Percentiles rank a stretch among this genome's conserved stretches.
phyloP scores from a whole-genome alignment of 768 basidiomycete species.

The Cyclocybe aegerita region DNA sequence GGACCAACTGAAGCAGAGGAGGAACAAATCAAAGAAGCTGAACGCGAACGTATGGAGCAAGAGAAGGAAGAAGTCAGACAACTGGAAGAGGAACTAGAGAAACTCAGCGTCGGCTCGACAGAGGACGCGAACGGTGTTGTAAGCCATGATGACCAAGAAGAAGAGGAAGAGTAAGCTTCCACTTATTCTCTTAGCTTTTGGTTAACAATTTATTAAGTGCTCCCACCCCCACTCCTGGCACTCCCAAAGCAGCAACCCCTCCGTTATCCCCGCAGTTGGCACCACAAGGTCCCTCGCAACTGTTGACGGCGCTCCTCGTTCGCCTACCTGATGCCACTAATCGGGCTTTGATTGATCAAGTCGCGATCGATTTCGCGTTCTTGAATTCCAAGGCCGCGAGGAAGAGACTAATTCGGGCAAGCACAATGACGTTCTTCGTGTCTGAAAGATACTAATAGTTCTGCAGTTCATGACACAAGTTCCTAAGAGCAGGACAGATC shows the following conservation, averaged over 20 bases:
- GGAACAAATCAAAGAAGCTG: conserved; percentile 51
- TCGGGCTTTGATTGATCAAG: conserved; percentile 85
- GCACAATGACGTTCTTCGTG: neutral
- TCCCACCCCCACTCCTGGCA: conserved; percentile 66
- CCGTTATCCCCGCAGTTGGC: conserved; percentile 69
- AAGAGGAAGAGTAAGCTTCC: conserved; percentile 38
- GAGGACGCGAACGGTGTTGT: conserved; percentile 7
- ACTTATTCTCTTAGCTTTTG: conserved; percentile 15
- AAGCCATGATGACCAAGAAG: conserved; percentile 31
- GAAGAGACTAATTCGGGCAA: conserved; percentile 85
- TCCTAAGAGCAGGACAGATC: conserved; percentile 84
- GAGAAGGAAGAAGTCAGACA: conserved; percentile 73
- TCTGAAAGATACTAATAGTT: neutral
- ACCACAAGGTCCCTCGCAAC: conserved; percentile 89
- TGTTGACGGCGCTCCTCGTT: conserved; percentile 86
- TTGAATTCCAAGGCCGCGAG: conserved; percentile 96
- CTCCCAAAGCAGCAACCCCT: conserved; percentile 61
- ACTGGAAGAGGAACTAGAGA: conserved; percentile 77
- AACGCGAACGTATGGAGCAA: conserved; percentile 48
- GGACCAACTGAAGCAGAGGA: conserved; percentile 36
- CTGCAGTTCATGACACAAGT: conserved; percentile 76
- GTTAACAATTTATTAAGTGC: conserved; percentile 24
- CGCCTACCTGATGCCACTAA: conserved; percentile 95
- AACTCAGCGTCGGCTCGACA: conserved; percentile 37
- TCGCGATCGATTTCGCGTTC: conserved; percentile 93